Evolutionary conservation across 805 yeast genomes (phyloP).

Genomic region (Ogataea naganishii): DNA sequence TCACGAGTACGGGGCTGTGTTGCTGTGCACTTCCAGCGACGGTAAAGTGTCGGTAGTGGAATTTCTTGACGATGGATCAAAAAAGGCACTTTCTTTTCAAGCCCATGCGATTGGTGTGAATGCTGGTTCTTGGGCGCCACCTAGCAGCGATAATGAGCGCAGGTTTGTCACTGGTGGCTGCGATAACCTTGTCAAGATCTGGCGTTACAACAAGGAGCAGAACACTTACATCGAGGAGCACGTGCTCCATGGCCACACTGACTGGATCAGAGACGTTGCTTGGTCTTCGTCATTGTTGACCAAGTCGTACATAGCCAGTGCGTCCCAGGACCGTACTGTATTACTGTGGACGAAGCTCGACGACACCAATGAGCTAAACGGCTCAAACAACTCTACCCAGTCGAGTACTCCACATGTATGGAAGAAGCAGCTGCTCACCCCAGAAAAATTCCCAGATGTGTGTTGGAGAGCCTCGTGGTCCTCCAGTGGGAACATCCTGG

Average conservation of each 20-base stretch:
- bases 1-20: conserved; percentile 88
- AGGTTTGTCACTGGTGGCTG: conserved; percentile 92
- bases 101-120: conserved; percentile 95
- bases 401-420: no score
- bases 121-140: conserved; percentile 92
- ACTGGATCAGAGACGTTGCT: conserved; percentile 98
- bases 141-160: conserved; percentile 40
- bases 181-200: conserved; percentile 86
- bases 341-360: conserved; percentile 88
- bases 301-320: conserved; percentile 87
- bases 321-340: conserved; percentile 94
- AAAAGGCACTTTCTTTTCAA: conserved; percentile 49
- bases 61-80: conserved; percentile 82
- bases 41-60: conserved; percentile 88
- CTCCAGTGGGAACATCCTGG: conserved; percentile 87
- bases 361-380: conserved; percentile 19
- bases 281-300: conserved; percentile 93
- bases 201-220: conserved; percentile 57
- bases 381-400: conserved; percentile 4
- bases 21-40: conserved; percentile 87
- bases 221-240: conserved; percentile 66
- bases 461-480: conserved; percentile 99
- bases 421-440: conserved; percentile 69
- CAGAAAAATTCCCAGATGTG: conserved; percentile 88
- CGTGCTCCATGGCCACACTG: conserved; percentile 80